A percentile compares a stretch with the other conserved stretches of the same genome.
Conservation (phyloP, 2,329 filamentous ascomycete species). For the Beauveria medogensis region DNA sequence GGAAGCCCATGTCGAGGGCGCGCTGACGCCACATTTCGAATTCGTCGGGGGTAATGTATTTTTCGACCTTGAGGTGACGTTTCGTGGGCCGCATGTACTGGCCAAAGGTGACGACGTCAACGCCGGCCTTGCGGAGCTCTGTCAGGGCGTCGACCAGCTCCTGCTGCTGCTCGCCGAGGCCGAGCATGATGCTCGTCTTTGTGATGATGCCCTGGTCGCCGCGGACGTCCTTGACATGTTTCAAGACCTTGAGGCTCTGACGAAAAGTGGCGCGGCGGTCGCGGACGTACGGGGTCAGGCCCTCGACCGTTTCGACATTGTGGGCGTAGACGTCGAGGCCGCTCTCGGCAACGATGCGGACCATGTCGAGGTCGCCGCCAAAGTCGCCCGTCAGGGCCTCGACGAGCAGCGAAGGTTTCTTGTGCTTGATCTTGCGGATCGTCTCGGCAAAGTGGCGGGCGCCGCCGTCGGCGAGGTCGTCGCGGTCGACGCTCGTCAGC, state of each 20-base stretch:
- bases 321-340: slow-evolving; percentile 95
- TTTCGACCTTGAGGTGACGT: slow-evolving; percentile 92
- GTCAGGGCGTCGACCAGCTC: slow-evolving; percentile 72
- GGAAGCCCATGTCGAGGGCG: slow-evolving; percentile 88
- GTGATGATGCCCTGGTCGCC: slow-evolving; percentile 70
- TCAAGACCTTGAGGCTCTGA: slow-evolving; percentile 73
- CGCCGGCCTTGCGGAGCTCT: slow-evolving; percentile 71
- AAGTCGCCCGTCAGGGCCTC: slow-evolving; percentile 87
- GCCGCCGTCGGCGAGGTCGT: slow-evolving; percentile 84
- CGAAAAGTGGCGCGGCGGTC: slow-evolving; percentile 85
- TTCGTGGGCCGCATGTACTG: slow-evolving; percentile 99
- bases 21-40: slow-evolving; percentile 90
- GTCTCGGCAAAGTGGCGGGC: slow-evolving; percentile 89
- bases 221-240: slow-evolving; percentile 70
- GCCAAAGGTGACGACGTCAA: slow-evolving; percentile 97
- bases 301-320: slow-evolving; percentile 94
- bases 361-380: slow-evolving; percentile 77
- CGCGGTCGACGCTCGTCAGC: slow-evolving; percentile 85
- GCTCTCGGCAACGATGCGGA: slow-evolving; percentile 71
- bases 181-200: slow-evolving; percentile 98
- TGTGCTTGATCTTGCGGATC: slow-evolving; percentile 85
- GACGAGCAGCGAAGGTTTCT: slow-evolving; percentile 67
- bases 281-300: slow-evolving; percentile 77
- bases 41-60: slow-evolving; percentile 83
- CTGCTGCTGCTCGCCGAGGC: slow-evolving; percentile 82